Evolutionary conservation across 148 eudicot species (phyloP).

Genomic region (Nepenthes gracilis): DNA sequence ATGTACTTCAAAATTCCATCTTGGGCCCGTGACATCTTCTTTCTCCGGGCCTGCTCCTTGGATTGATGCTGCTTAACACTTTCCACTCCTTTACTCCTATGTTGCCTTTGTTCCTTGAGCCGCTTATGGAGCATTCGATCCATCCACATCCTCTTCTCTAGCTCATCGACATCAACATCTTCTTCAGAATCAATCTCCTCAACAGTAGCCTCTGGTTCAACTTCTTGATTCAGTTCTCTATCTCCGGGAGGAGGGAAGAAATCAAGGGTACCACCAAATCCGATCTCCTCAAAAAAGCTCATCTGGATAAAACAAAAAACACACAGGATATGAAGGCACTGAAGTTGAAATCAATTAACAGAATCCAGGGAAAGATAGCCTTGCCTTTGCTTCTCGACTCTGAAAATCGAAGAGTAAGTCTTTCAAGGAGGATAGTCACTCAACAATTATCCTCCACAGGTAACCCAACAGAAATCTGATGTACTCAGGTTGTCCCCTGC

Average conservation of each 20-base stretch:
- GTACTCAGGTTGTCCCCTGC: too few relatives aligned
- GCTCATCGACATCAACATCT: background rate
- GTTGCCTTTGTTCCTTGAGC: background rate
- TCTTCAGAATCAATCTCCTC: background rate
- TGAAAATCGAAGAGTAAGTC: too few relatives aligned
- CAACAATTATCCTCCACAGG: too few relatives aligned
- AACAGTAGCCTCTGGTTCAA: background rate
- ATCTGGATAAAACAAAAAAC: background rate
- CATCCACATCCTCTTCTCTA: conserved; percentile 2
- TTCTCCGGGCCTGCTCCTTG: conserved; percentile 2
- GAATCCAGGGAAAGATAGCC: too few relatives aligned
- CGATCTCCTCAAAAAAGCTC: background rate
- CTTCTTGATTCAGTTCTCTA: background rate
- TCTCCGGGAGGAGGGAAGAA: background rate
- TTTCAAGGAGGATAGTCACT: too few relatives aligned
- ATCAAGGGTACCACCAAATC: background rate
- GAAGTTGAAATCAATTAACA: too few relatives aligned
- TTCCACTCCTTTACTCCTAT: background rate
- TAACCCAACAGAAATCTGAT: too few relatives aligned
- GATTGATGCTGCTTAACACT: background rate
- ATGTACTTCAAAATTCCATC: conserved; percentile 8
- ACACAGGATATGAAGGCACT: background rate
- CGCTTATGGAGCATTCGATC: background rate
- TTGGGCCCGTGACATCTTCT: conserved; percentile 5
- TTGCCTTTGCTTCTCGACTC: too few relatives aligned